A percentile compares a stretch with the other conserved stretches of the same genome.
Evolutionary conservation across 371 early-diverging fungal genomes (phyloP).

Genomic region (Mucor saturninus): DNA sequence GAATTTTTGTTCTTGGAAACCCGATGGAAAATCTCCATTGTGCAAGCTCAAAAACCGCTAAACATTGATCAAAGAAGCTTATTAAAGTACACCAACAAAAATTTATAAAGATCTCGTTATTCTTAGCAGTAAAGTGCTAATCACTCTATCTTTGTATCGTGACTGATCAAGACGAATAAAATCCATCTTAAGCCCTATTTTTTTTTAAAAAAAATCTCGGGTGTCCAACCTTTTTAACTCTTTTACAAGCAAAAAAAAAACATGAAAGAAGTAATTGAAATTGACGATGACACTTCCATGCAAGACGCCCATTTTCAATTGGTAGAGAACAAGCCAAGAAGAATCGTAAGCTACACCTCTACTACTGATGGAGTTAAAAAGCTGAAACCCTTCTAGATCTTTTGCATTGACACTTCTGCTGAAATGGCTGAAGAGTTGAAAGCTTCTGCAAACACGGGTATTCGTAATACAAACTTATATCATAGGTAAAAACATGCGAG

Average conservation of each 20-base stretch:
- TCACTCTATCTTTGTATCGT: no score
- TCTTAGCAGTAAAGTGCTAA: no score
- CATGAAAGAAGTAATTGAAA: conserved; percentile 8
- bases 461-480: conserved; percentile 4
- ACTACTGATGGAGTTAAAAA: neutral
- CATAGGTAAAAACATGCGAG: conserved; percentile 2
- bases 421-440: conserved; percentile 7
- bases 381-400: conserved; percentile 6
- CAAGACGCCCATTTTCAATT: neutral
- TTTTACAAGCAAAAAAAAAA: neutral
- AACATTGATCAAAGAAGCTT: no score
- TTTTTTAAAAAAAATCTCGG: neutral
- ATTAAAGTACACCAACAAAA: no score
- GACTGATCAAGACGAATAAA: no score
- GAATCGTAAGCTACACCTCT: neutral
- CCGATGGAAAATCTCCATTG: no score
- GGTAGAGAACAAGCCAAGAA: neutral
- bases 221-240: neutral
- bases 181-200: no score
- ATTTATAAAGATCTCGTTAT: no score
- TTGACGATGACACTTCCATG: neutral
- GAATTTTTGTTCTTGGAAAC: no score
- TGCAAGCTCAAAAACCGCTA: no score
- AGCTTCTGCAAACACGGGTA: conserved; percentile 11
- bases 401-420: conserved; percentile 17